A percentile compares a stretch with the other conserved stretches of the same genome.
Conservation (phyloP, 331 rosid genomes). For the Stylosanthes scabra region DNA sequence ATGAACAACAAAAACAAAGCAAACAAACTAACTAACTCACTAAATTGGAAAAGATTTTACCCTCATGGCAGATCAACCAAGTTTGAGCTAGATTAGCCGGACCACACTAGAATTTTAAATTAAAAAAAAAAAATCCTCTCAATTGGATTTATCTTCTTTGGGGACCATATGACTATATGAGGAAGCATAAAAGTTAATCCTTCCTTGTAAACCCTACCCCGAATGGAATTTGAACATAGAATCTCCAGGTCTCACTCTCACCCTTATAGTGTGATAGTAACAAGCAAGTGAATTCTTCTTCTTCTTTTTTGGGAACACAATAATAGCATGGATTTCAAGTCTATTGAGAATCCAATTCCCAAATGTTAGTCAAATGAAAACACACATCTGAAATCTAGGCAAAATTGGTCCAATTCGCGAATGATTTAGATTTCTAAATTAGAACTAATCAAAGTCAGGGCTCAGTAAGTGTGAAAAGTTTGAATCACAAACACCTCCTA, state of each 20-base stretch:
- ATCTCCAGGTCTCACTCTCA: not conserved
- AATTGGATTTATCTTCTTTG: not conserved
- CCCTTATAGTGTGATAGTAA: not conserved
- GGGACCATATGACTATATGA: not conserved
- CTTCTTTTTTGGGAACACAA: no score
- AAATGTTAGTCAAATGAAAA: no score
- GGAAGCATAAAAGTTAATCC: not conserved
- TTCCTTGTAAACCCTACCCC: conserved; percentile 3
- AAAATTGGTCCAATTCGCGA: no score
- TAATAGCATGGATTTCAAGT: no score
- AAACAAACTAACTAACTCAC: no score
- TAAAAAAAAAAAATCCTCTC: not conserved
- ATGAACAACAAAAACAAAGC: no score
- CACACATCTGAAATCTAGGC: no score
- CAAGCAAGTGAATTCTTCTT: no score
- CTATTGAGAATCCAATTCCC: no score
- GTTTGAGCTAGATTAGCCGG: no score
- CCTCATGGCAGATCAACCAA: no score
- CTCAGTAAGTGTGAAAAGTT: not conserved
- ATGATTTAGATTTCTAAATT: conserved; percentile 4
- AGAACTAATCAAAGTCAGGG: not conserved
- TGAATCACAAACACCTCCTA: not conserved
- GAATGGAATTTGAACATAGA: not conserved
- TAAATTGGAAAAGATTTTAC: no score
- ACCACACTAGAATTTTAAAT: not conserved